Conservation (phyloP, 2,329 filamentous ascomycete genomes). For the Diaporthe citri region DNA sequence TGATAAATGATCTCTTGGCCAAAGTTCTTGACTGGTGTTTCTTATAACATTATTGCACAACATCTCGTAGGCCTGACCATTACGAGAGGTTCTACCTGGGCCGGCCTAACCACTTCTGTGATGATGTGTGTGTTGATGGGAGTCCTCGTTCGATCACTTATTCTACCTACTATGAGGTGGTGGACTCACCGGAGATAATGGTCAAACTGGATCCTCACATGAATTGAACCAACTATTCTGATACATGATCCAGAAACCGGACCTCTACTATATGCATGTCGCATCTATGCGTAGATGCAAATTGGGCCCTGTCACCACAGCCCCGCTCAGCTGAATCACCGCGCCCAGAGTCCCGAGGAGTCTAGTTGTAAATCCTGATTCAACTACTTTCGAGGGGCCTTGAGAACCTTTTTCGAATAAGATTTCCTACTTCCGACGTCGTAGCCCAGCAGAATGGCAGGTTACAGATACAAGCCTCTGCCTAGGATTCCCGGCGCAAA, state of each 20-base stretch:
- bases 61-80: no score
- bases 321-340: background rate
- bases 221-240: background rate
- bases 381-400: background rate
- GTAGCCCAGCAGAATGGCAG: background rate
- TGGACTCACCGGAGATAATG: background rate
- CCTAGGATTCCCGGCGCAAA: background rate
- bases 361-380: background rate
- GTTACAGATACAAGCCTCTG: background rate
- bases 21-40: background rate
- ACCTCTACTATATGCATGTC: background rate
- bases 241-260: background rate
- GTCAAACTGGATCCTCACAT: background rate
- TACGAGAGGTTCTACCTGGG: no score
- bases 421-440: rapidly evolving
- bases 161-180: background rate
- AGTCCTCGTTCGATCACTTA: background rate
- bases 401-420: background rate
- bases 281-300: background rate
- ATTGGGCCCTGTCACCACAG: background rate
- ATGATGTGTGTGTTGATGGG: background rate
- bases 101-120: no score
- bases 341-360: background rate
- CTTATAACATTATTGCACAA: no score
- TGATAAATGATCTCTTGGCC: background rate